Base-by-base conservation (phyloP, 164 flowering plant species). In the Cinnamomum micranthum region DNA sequence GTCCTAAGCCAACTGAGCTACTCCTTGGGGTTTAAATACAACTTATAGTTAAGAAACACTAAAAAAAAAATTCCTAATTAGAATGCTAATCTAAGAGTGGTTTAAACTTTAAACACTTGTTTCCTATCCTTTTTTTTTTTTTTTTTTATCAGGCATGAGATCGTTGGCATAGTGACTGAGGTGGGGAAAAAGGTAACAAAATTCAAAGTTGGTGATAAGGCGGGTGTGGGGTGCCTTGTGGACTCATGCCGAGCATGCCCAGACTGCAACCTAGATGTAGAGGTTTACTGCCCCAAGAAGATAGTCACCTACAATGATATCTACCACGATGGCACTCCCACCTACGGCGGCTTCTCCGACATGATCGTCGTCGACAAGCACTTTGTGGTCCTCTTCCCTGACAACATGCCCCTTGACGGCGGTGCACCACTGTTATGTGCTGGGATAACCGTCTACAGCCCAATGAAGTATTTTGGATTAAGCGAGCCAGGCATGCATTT, bases 161-260 rank as follows among this genome's bases (percentile, higher is more conserved):
- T 87, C 35, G 86, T 80, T 0, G 90, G 92, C 0, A 77, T 70
- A 51, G 87, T 86, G 65, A 87, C 87, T 11, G 87, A 88, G 51
- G 86, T 88, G 14, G 91, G 91, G 0, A 60, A 68, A 69, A 78
- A 82, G n/a, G 92, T 87, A n/a, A 23, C 70, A 22, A 86, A 86
- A 35, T 60, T 85, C 66, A 86, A 85, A 69, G 81, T 83, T 0
- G 92, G 92, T 0, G 91, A 89, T 64, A 86, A 75, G 73, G 89
- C 80, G 0, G 92, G 92, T 0, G 90, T 86, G 2, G 92, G 92
- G n/a, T 85, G 85, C 76, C 51, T 87, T 79, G 85, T 87, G 12
- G 87, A 87, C 6, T 59, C 84, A 3, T 83, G 84, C 68, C 75
- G 69, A 35, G 67, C 83, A 27, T 81, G 87, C 67, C 68, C 67